phyloP scores from a whole-genome alignment of 2,329 filamentous ascomycete genomes.

The Endocalyx cinctus region DNA sequence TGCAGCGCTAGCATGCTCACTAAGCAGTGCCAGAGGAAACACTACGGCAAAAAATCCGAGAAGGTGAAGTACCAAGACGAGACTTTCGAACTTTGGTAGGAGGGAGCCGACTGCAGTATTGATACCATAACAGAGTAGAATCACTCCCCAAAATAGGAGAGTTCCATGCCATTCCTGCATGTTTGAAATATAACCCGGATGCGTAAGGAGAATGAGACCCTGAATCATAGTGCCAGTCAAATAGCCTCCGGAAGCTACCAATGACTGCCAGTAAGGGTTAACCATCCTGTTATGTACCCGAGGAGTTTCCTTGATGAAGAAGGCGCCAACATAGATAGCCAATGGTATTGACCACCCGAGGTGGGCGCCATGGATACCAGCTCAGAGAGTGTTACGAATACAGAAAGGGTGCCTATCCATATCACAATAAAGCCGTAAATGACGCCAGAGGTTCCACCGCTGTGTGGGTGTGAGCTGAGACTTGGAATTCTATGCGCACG shows the following conservation, averaged over 20 bases:
- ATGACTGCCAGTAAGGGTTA: constrained; percentile 13
- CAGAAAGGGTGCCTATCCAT: not conserved
- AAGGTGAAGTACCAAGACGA: constrained; percentile 13
- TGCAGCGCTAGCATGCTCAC: constrained; percentile 7
- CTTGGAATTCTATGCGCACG: no score
- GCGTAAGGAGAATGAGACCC: constrained; percentile 14
- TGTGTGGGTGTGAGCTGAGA: no score
- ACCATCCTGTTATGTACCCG: constrained; percentile 15
- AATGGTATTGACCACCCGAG: constrained; percentile 14
- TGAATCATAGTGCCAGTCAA: constrained; percentile 15
- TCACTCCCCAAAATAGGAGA: constrained; percentile 12
- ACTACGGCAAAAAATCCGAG: constrained; percentile 14
- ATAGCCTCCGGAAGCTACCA: constrained; percentile 9
- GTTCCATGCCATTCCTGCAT: constrained; percentile 9
- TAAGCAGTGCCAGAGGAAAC: constrained; percentile 11
- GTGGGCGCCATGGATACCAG: constrained; percentile 10
- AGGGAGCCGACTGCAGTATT: constrained; percentile 11
- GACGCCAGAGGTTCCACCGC: not conserved
- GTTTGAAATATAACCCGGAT: constrained; percentile 11
- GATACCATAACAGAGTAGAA: constrained; percentile 10
- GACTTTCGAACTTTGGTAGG: constrained; percentile 10
- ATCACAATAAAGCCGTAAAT: not conserved
- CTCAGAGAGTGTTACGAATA: not conserved
- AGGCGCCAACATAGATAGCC: constrained; percentile 14
- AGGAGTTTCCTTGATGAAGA: constrained; percentile 12